Evolutionary conservation across 1,284 basidiomycete species (phyloP).

Genomic region (Butyriboletus appendiculatus): DNA sequence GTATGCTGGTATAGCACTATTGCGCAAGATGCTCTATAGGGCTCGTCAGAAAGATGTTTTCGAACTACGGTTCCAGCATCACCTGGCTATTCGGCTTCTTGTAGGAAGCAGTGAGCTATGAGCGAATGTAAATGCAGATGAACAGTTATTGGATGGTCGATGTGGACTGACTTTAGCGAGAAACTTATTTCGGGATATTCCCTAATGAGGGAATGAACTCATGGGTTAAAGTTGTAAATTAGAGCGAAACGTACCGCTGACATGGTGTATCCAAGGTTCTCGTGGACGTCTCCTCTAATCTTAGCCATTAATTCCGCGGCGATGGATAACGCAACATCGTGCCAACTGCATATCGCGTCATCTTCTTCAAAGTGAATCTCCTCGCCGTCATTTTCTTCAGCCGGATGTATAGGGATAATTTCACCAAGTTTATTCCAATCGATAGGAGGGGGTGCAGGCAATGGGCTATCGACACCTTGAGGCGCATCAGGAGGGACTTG

Average conservation of each 20-base stretch:
- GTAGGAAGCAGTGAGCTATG: slow-evolving; percentile 83
- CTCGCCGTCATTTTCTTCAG: slow-evolving; percentile 18
- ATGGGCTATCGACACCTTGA: slow-evolving; percentile 74
- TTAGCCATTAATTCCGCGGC: slow-evolving; percentile 89
- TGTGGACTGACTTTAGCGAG: slow-evolving; percentile 75
- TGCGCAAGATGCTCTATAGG: slow-evolving; percentile 71
- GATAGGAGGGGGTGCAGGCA: slow-evolving; percentile 76
- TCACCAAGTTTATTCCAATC: slow-evolving; percentile 69
- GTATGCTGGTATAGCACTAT: slow-evolving; percentile 81
- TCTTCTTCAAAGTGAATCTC: slow-evolving; percentile 34
- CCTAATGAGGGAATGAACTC: slow-evolving; percentile 44
- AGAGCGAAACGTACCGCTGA: slow-evolving; percentile 70
- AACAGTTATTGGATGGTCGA: neutral
- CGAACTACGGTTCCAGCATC: slow-evolving; percentile 7
- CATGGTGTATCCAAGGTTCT: slow-evolving; percentile 87
- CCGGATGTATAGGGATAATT: slow-evolving; percentile 64
- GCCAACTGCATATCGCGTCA: slow-evolving; percentile 66
- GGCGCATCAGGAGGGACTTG: slow-evolving; percentile 68
- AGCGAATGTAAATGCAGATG: neutral
- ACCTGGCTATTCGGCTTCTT: slow-evolving; percentile 88
- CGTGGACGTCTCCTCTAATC: slow-evolving; percentile 68
- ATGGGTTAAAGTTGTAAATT: neutral
- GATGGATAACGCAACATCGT: slow-evolving; percentile 89
- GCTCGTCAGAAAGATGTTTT: neutral
- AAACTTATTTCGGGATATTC: slow-evolving; percentile 93